Evolutionary conservation across 2,329 filamentous ascomycete species (phyloP), one percentile per base, ranked within the genome.

Genomic region (Xylariaceae sp.): DNA sequence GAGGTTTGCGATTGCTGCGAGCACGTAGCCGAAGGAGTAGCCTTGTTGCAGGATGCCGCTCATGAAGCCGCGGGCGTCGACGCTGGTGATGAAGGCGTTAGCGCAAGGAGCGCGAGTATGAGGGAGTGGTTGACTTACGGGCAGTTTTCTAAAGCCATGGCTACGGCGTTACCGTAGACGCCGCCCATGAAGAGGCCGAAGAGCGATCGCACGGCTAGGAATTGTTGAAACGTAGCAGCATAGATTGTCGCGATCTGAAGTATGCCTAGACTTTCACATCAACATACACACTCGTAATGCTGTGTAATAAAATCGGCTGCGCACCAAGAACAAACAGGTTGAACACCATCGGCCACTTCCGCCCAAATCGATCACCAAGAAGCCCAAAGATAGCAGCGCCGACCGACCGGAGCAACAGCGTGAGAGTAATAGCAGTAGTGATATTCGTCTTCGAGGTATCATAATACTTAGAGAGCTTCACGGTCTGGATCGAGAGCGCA

Each of bases 141-240:
- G 73, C 85, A 88, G 67, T 88, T 86, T 70, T 92, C 89, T 7
- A 92, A 77, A 0, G 88, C 88, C 84, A 90, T 92, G 53, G 88
- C 87, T 50, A 89, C 87, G 41, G 88, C 88, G 67, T 90, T 90
- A 41, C 88, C 89, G 72, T 90, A 91, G 10, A 92, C 85, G 66
- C 89, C 89, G 44, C 88, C 89, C 88, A 92, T 92, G 73, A 90
- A 89, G 10, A 92, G 76, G 17, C 89, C 89, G 67, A 91, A 92
- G 10, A 91, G 74, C 62, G 84, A 83, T 54, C 89, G 80, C 1
- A 91, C 88, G 7, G 84, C 88, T n/a, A 92, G 75, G 72, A 92
- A 92, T 67, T 90, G 83, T 57, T 81, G 72, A 71, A 90, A 94
- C 0, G 87, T 92, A 0, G 72, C 68, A 69, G 84, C 83, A 75